Percentiles rank a stretch among this genome's conserved stretches.
phyloP scores from a whole-genome alignment of 495 filamentous ascomycete genomes.

The Alectoria sarmentosa region DNA sequence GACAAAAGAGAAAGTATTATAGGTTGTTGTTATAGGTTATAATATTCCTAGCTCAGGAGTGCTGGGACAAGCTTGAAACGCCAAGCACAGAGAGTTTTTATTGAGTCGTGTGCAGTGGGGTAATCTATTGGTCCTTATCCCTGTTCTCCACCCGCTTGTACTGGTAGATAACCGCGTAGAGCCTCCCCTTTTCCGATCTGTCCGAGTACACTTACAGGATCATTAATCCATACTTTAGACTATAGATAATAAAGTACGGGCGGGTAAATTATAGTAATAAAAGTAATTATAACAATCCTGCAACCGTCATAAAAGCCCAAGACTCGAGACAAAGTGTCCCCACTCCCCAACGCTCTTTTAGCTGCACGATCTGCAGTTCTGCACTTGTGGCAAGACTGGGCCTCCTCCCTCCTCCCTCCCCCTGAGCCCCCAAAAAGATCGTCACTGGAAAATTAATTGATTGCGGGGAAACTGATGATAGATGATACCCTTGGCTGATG shows the following conservation, averaged over 20 bases:
- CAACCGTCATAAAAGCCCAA: too few species aligned
- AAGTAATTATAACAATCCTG: too few species aligned
- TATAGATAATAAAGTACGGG: too few species aligned
- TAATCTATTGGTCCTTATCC: not conserved
- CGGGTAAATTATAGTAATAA: too few species aligned
- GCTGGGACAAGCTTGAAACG: not conserved
- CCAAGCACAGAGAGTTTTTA: too few species aligned
- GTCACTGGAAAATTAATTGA: not conserved
- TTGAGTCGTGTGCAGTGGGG: not conserved
- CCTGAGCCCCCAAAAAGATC: too few species aligned
- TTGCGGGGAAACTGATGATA: not conserved
- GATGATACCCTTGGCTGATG: not conserved
- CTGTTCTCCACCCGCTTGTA: not conserved
- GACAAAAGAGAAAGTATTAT: not conserved
- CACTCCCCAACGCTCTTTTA: not conserved
- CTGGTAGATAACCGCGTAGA: slow-evolving; percentile 3
- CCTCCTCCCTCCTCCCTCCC: too few species aligned
- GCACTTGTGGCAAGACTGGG: not conserved
- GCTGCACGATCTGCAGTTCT: not conserved
- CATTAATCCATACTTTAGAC: too few species aligned
- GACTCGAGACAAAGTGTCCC: not conserved
- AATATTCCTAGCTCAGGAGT: not conserved
- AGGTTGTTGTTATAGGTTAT: too few species aligned
- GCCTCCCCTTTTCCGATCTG: slow-evolving; percentile 6
- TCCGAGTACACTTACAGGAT: not conserved